These are phyloP conservation scores for Biscutella laevigata DNA, from an alignment of 441 rosid genomes.

Conservation along the genomic window DNA sequence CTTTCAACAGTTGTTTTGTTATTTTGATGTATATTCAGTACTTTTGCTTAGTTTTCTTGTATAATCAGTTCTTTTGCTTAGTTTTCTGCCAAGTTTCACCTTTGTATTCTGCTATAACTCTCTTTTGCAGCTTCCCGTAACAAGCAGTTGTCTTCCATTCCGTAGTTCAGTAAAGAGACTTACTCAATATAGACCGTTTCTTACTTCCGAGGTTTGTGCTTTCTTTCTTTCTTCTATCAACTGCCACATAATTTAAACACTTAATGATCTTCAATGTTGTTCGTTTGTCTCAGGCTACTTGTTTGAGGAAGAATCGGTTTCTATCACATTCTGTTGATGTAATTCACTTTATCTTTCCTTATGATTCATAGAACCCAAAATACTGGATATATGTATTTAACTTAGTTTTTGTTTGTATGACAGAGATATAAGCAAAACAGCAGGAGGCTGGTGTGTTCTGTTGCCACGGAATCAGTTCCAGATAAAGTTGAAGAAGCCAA, in stretches of 20 bases:
- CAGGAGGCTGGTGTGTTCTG: slow-evolving; percentile 62
- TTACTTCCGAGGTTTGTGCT: slow-evolving; percentile 48
- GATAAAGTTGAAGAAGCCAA: slow-evolving; percentile 55
- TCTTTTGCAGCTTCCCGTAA: slow-evolving; percentile 32
- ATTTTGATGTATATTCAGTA: too few relatives aligned
- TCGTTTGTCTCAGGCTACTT: slow-evolving; percentile 33
- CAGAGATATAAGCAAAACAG: slow-evolving; percentile 48
- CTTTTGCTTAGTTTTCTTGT: too few relatives aligned
- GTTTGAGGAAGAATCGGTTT: slow-evolving; percentile 32
- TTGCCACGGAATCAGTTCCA: slow-evolving; percentile 55
- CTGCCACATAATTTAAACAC: neutral
- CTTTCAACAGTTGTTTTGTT: too few relatives aligned
- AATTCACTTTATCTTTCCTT: slow-evolving; percentile 22
- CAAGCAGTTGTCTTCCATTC: slow-evolving; percentile 25
- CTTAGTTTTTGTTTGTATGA: slow-evolving; percentile 7
- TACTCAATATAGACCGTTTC: slow-evolving; percentile 34
- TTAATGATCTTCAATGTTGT: neutral
- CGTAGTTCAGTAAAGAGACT: slow-evolving; percentile 32
- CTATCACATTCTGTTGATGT: slow-evolving; percentile 40
- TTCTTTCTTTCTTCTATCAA: neutral
- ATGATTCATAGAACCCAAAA: neutral
- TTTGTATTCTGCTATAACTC: neutral
- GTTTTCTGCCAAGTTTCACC: too few relatives aligned
- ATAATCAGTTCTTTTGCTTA: too few relatives aligned
- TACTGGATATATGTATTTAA: slow-evolving; percentile 10